phyloP scores from a whole-genome alignment of 768 basidiomycete genomes.

The Hypholoma fasciculare region DNA sequence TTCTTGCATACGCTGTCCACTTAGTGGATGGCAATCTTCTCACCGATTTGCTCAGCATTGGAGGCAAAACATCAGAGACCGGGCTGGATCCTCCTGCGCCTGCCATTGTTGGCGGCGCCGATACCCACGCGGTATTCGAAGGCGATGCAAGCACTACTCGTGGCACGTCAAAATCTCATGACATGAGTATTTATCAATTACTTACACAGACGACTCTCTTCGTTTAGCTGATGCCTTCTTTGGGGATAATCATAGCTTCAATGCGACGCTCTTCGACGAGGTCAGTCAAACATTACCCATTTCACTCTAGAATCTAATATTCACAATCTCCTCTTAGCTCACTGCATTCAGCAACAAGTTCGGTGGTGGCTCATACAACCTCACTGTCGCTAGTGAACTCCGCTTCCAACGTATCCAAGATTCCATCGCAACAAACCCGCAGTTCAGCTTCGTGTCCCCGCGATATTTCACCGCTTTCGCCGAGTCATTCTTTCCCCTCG shows the following conservation, averaged over 20 bases:
- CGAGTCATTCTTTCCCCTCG: slow-evolving; percentile 8
- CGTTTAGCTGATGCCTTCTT: slow-evolving; percentile 20
- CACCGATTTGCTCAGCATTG: slow-evolving; percentile 22
- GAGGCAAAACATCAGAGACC: slow-evolving; percentile 19
- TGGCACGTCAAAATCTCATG: neutral
- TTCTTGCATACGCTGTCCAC: slow-evolving; percentile 11
- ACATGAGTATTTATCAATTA: neutral
- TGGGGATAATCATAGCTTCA: slow-evolving; percentile 24
- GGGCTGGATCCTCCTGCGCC: slow-evolving; percentile 21
- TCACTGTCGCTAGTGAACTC: slow-evolving; percentile 21
- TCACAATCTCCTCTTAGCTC: slow-evolving; percentile 10
- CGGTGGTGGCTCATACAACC: slow-evolving; percentile 24
- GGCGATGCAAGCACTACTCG: slow-evolving; percentile 14
- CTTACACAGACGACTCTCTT: too few relatives aligned
- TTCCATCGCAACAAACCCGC: slow-evolving; percentile 24
- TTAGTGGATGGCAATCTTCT: slow-evolving; percentile 23
- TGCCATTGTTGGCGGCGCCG: slow-evolving; percentile 21
- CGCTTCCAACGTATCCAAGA: slow-evolving; percentile 23
- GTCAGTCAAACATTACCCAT: slow-evolving; percentile 3
- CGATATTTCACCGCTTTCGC: slow-evolving; percentile 23
- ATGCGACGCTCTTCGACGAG: slow-evolving; percentile 20
- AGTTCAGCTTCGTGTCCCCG: slow-evolving; percentile 24
- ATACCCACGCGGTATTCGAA: slow-evolving; percentile 25
- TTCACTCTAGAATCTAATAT: neutral
- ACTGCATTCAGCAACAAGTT: slow-evolving; percentile 20